A percentile compares a stretch with the other conserved stretches of the same genome.
Evolutionary conservation across 768 basidiomycete species (phyloP).

Genomic region (Suillus alpinus): DNA sequence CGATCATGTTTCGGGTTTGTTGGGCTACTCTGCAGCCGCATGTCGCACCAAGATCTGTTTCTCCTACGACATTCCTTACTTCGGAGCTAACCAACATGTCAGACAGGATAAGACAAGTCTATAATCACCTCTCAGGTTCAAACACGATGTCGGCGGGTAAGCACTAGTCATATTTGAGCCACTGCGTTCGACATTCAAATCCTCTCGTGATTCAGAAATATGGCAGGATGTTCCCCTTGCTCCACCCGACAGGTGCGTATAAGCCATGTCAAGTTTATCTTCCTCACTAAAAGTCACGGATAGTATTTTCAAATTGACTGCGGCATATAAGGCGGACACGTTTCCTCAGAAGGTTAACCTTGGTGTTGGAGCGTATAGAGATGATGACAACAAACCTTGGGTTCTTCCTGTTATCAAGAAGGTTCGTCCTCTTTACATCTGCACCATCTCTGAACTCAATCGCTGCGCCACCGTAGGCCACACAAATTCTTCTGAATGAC

Average conservation of each 20-base stretch:
- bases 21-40: background rate
- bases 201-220: slow-evolving; percentile 44
- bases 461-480: slow-evolving; percentile 51
- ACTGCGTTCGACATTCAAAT: background rate
- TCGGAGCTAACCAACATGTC: slow-evolving; percentile 39
- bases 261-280: background rate
- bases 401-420: slow-evolving; percentile 89
- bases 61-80: background rate
- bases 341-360: slow-evolving; percentile 82
- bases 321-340: slow-evolving; percentile 81
- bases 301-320: slow-evolving; percentile 90
- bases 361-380: slow-evolving; percentile 91
- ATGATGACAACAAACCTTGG: slow-evolving; percentile 86
- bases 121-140: slow-evolving; percentile 46
- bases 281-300: slow-evolving; percentile 10
- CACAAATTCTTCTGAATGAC: slow-evolving; percentile 63
- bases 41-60: background rate
- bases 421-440: slow-evolving; percentile 38
- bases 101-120: slow-evolving; percentile 58
- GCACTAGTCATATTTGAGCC: slow-evolving; percentile 21
- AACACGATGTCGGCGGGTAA: slow-evolving; percentile 54
- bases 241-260: slow-evolving; percentile 73
- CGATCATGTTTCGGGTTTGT: background rate
- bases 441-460: slow-evolving; percentile 3
- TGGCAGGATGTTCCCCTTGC: slow-evolving; percentile 81